These are phyloP conservation scores for Laguncularia racemosa DNA, from an alignment of 345 rosid genomes.

Conservation along the genomic window DNA sequence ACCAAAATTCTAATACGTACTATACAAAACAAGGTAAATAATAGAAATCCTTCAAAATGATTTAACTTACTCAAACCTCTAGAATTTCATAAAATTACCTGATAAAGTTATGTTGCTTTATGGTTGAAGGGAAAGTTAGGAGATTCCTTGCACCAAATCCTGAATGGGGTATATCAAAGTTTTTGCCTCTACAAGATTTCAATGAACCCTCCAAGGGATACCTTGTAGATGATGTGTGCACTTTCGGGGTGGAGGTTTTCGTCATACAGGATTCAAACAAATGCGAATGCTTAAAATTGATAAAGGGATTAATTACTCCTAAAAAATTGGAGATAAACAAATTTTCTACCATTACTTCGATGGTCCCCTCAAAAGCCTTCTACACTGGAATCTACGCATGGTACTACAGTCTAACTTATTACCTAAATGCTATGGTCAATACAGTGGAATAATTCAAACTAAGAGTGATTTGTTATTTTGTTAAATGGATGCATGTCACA, in stretches of 20 bases:
- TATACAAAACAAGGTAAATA: constrained; percentile 1
- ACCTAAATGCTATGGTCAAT: too few species aligned
- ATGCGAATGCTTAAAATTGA: not conserved
- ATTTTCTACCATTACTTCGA: not conserved
- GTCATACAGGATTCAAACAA: not conserved
- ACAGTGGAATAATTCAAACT: too few species aligned
- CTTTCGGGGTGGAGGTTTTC: constrained; percentile 8
- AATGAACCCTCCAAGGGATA: constrained; percentile 9
- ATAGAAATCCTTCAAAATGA: not conserved
- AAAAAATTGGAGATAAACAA: not conserved
- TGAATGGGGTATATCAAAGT: not conserved
- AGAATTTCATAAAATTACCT: too few species aligned
- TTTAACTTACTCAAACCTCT: too few species aligned
- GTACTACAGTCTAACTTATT: not conserved
- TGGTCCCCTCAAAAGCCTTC: not conserved
- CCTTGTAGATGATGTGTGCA: constrained; percentile 7
- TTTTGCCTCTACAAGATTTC: not conserved
- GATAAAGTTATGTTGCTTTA: not conserved
- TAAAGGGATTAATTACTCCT: not conserved
- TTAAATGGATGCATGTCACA: too few species aligned
- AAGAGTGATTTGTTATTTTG: too few species aligned
- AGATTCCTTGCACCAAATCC: not conserved
- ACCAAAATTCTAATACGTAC: not conserved
- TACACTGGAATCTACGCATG: not conserved
- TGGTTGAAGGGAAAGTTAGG: not conserved